Conservation (phyloP, 164 flowering plant genomes). For the Pachysandra terminalis region DNA sequence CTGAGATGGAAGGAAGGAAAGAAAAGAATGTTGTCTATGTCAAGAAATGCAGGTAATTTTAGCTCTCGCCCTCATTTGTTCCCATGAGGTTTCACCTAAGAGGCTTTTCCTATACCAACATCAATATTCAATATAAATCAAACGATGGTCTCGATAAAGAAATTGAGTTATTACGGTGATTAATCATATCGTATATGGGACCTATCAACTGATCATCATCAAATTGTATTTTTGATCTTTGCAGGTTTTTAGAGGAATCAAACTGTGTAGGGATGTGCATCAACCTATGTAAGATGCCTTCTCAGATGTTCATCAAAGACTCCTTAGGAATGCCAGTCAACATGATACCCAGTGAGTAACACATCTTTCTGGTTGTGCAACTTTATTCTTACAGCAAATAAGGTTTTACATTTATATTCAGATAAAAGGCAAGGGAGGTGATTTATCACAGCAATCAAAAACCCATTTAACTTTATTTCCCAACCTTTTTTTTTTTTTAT, state of each 20-base stretch:
- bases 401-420: too few relatives aligned
- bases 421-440: too few relatives aligned
- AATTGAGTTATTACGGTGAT: too few relatives aligned
- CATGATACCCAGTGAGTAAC: conserved; percentile 88
- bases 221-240: neutral
- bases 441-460: too few relatives aligned
- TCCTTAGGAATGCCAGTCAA: conserved; percentile 79
- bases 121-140: neutral
- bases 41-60: conserved; percentile 88
- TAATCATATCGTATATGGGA: too few relatives aligned
- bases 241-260: conserved; percentile 73
- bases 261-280: conserved; percentile 90
- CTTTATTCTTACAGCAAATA: neutral
- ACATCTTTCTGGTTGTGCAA: neutral
- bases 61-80: too few relatives aligned
- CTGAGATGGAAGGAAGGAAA: conserved; percentile 58
- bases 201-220: neutral
- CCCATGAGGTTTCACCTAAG: neutral
- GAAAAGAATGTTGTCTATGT: conserved; percentile 79
- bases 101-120: neutral
- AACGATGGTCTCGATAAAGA: too few relatives aligned
- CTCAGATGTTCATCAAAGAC: conserved; percentile 73
- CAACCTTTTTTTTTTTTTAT: neutral
- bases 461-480: too few relatives aligned
- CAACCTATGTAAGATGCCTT: conserved; percentile 83